phyloP scores from a whole-genome alignment of 2,329 filamentous ascomycete genomes.

The Paramyrothecium sp. region DNA sequence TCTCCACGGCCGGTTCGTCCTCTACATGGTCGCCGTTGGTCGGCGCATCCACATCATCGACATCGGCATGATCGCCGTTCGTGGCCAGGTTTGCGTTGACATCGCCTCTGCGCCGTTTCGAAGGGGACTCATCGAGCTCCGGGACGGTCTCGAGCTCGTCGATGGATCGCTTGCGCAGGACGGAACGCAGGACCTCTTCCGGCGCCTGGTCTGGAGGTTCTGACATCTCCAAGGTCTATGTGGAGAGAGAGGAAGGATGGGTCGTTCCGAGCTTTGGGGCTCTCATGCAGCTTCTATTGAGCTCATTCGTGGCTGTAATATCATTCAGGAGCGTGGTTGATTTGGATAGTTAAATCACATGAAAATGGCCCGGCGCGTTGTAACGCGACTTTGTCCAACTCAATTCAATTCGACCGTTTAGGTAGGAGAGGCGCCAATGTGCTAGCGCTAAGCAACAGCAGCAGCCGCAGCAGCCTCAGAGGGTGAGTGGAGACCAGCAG shows the following conservation, averaged over 20 bases:
- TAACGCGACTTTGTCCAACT: background rate
- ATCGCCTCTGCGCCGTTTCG: constrained; percentile 28
- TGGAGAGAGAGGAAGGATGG: background rate
- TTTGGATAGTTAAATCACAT: background rate
- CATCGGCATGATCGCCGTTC: background rate
- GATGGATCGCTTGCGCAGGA: constrained; percentile 19
- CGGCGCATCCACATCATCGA: background rate
- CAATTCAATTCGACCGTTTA: background rate
- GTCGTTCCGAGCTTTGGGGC: too few relatives aligned
- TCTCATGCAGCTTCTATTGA: too few relatives aligned
- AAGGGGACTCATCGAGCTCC: constrained; percentile 25
- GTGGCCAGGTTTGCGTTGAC: constrained; percentile 7
- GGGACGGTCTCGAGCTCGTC: constrained; percentile 23
- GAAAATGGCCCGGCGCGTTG: background rate
- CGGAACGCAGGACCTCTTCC: constrained; percentile 10
- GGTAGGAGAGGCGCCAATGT: background rate
- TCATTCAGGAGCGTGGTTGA: background rate
- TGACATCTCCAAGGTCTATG: constrained; percentile 17
- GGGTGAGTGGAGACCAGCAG: too few relatives aligned
- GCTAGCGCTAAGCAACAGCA: background rate
- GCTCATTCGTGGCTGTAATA: too few relatives aligned
- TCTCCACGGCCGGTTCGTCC: constrained; percentile 21
- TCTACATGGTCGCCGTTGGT: constrained; percentile 13
- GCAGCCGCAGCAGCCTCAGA: too few relatives aligned
- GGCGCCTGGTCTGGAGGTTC: constrained; percentile 10